Evolutionary conservation across 148 eudicot genomes (phyloP).

Genomic region (Rhododendron williamsianum): DNA sequence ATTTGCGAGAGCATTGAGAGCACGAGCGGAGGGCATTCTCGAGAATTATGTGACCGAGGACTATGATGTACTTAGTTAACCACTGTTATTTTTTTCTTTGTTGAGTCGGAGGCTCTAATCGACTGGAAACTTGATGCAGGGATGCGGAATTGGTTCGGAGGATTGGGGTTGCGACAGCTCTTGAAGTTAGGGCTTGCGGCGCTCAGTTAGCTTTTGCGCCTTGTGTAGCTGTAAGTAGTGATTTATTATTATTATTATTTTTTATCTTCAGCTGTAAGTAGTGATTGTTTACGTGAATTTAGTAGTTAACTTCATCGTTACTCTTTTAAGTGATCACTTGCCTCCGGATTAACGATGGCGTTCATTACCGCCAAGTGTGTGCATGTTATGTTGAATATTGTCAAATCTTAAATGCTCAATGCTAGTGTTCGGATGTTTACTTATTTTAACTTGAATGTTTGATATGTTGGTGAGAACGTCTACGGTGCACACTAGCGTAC

Average conservation of each 20-base stretch:
- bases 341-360: not conserved
- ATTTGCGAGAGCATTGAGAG: not conserved
- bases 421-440: not conserved
- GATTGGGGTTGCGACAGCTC: conserved; percentile 78
- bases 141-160: conserved; percentile 64
- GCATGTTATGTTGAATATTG: not conserved
- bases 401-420: not conserved
- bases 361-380: not conserved
- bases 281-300: not conserved
- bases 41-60: not conserved
- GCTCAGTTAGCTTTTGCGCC: conserved; percentile 77
- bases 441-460: not conserved
- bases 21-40: not conserved
- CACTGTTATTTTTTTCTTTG: not conserved
- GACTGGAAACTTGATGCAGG: conserved; percentile 24
- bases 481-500: too few relatives aligned
- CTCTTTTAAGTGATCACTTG: not conserved
- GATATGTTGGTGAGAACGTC: too few relatives aligned
- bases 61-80: not conserved
- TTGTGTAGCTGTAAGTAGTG: conserved; percentile 77
- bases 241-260: too few relatives aligned
- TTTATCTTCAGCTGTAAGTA: conserved; percentile 48
- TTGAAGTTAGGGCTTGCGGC: conserved; percentile 82
- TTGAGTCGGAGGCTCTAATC: not conserved
- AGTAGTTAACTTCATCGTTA: not conserved